Evolutionary conservation across 192 early-diverging fungal genomes (phyloP).

Genomic region (Pecoramyces ruminantium): DNA sequence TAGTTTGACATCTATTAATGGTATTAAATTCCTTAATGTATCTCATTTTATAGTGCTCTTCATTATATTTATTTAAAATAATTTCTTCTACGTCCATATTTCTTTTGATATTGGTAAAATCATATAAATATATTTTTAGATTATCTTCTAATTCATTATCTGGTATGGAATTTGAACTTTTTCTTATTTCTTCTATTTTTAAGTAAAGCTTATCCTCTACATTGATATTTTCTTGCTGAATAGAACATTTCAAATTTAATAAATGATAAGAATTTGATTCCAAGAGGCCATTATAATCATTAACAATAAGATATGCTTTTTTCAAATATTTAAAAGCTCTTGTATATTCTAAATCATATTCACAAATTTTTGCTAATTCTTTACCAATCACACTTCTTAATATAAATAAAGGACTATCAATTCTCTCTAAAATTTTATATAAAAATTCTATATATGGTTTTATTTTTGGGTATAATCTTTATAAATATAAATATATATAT

Average conservation of each 20-base stretch:
- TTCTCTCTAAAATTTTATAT: not conserved
- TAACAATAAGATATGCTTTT: not conserved
- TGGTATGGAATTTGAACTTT: not conserved
- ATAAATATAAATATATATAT: too few relatives aligned
- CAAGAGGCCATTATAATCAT: not conserved
- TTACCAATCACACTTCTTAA: not conserved
- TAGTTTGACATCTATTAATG: not conserved
- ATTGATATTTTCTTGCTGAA: not conserved
- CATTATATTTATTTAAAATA: not conserved
- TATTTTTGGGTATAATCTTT: not conserved
- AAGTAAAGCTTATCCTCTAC: not conserved
- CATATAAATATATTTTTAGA: not conserved
- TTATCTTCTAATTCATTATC: not conserved
- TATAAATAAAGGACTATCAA: not conserved
- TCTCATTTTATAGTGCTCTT: not conserved
- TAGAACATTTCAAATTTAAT: not conserved
- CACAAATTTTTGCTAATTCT: not conserved
- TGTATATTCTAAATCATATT: not conserved
- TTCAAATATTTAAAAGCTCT: not conserved
- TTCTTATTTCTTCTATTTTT: not conserved
- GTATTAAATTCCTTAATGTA: not conserved
- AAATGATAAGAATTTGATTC: not conserved
- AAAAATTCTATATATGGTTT: not conserved
- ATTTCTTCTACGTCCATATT: not conserved
- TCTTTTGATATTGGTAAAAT: not conserved